A percentile compares a stretch with the other conserved stretches of the same genome.
Conservation (phyloP, 345 rosid species). For the Eucalyptus marginata region DNA sequence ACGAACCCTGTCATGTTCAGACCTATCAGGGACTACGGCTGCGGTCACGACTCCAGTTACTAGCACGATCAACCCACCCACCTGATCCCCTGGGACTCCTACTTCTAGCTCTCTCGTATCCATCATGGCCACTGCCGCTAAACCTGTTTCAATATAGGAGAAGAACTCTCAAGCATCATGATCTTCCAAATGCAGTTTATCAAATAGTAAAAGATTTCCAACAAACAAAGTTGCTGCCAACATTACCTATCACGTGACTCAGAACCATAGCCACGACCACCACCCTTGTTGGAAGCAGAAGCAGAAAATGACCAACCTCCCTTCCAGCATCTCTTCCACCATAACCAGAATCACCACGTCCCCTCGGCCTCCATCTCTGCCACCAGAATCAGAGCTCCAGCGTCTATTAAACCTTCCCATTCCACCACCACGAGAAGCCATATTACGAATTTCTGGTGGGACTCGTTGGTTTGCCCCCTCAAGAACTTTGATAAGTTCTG, state of each 20-base stretch:
- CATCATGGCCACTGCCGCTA: slow-evolving; percentile 1
- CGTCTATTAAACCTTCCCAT: slow-evolving; percentile 62
- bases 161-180: not conserved
- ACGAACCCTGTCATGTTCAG: slow-evolving; percentile 12
- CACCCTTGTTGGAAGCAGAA: slow-evolving; percentile 9
- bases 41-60: slow-evolving; percentile 12
- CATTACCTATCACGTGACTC: slow-evolving; percentile 60
- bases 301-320: slow-evolving; percentile 8
- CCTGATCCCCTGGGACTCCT: slow-evolving; percentile 20
- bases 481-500: slow-evolving; percentile 74
- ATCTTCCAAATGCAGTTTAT: not conserved
- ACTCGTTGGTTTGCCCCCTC: slow-evolving; percentile 92
- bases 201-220: not conserved
- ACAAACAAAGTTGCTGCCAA: not conserved
- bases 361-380: slow-evolving; percentile 53
- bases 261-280: slow-evolving; percentile 32
- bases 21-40: slow-evolving; percentile 60
- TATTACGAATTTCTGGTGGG: slow-evolving; percentile 70
- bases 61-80: slow-evolving; percentile 22
- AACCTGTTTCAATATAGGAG: not conserved
- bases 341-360: slow-evolving; percentile 25
- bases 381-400: slow-evolving; percentile 60
- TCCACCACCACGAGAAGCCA: slow-evolving; percentile 87
- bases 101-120: slow-evolving; percentile 7
- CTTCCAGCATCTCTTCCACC: slow-evolving; percentile 56